Evolutionary conservation across 1,284 basidiomycete genomes (phyloP).

Genomic region (Cutaneotrichosporon curvatum): DNA sequence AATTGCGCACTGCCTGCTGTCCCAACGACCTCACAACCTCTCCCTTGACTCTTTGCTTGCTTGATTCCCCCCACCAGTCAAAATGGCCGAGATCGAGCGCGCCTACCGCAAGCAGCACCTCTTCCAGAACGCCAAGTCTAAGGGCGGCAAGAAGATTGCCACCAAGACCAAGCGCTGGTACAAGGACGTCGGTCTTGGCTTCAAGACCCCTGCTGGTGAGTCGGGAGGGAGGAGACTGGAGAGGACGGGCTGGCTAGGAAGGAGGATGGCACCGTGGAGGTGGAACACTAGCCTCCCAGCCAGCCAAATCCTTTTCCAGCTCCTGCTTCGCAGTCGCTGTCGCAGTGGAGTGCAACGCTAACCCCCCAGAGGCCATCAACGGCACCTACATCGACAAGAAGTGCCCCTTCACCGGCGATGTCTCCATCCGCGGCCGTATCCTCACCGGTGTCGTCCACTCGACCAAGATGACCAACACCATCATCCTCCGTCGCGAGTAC

Average conservation of each 20-base stretch:
- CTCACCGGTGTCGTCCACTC: conserved; percentile 96
- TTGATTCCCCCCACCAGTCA: background rate
- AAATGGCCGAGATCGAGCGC: conserved; percentile 11
- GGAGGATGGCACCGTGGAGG: no score
- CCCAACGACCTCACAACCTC: no score
- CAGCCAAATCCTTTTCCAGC: no score
- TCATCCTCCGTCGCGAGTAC: conserved; percentile 98
- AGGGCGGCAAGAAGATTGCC: conserved; percentile 78
- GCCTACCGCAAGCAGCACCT: conserved; percentile 90
- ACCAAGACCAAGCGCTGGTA: conserved; percentile 98
- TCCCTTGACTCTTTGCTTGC: no score
- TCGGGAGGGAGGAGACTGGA: background rate
- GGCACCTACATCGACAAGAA: conserved; percentile 99
- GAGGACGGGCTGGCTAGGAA: no score
- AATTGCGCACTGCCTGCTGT: no score
- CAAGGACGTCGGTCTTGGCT: conserved; percentile 95
- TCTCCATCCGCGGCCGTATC: conserved; percentile 99
- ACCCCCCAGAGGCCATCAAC: conserved; percentile 70
- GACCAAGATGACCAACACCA: conserved; percentile 95
- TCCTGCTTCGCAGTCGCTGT: no score
- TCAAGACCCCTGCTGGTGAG: conserved; percentile 73
- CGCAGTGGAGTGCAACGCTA: no score
- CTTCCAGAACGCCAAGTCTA: conserved; percentile 90
- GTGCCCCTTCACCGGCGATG: conserved; percentile 92
- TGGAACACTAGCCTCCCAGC: no score